Evolutionary conservation across 2,329 filamentous ascomycete genomes (phyloP).

Genomic region (Huntiella moniliformis): DNA sequence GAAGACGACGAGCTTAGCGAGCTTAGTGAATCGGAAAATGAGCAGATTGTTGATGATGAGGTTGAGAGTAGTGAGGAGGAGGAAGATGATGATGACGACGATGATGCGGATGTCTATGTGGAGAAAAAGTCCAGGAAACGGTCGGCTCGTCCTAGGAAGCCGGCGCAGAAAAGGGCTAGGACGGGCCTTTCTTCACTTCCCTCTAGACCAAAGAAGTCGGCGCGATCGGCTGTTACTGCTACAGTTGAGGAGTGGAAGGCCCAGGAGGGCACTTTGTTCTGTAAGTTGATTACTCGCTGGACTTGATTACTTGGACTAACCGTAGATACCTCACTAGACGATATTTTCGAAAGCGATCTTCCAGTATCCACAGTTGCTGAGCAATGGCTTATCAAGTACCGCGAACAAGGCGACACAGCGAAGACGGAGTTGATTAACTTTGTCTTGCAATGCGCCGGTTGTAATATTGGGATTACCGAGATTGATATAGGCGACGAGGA

Average conservation of each 20-base stretch:
- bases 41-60: conserved; percentile 24
- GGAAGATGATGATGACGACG: conserved; percentile 16
- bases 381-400: conserved; percentile 41
- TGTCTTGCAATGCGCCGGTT: conserved; percentile 55
- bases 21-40: conserved; percentile 19
- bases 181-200: conserved; percentile 27
- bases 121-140: conserved; percentile 19
- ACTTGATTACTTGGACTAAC: not conserved
- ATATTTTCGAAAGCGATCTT: conserved; percentile 43
- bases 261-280: conserved; percentile 10
- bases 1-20: conserved; percentile 24
- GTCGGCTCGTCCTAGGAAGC: conserved; percentile 31
- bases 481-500: conserved; percentile 83
- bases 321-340: conserved; percentile 25
- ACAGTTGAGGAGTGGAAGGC: conserved; percentile 8
- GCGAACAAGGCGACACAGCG: conserved; percentile 32
- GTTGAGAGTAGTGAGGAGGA: conserved; percentile 1
- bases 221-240: conserved; percentile 27
- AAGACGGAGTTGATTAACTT: conserved; percentile 48
- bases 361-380: conserved; percentile 36
- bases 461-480: conserved; percentile 55
- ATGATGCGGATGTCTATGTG: conserved; percentile 28
- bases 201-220: conserved; percentile 37
- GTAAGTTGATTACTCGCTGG: conserved; percentile 13
- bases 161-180: conserved; percentile 44